These are phyloP conservation scores for Tremella yokohamensis DNA, from an alignment of 768 basidiomycete species.

Conservation along the genomic window DNA sequence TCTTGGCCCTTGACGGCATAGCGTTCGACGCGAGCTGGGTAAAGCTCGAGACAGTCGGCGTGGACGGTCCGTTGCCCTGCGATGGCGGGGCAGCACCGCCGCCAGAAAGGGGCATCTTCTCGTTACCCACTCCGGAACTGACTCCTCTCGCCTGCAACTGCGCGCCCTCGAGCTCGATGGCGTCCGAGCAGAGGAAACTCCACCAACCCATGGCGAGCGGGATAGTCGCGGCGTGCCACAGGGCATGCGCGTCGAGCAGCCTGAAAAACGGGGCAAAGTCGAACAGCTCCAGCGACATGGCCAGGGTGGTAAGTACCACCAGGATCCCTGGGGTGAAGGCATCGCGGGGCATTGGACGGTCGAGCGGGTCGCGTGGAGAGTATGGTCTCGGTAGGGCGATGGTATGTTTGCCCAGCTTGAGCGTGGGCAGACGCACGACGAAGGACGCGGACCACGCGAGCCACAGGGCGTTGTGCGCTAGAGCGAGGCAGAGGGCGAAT, in stretches of 20 bases:
- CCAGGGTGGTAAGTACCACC: conserved; percentile 66
- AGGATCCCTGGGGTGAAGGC: conserved; percentile 48
- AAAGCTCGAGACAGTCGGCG: conserved; percentile 14
- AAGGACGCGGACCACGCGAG: conserved; percentile 59
- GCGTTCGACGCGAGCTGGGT: conserved; percentile 14
- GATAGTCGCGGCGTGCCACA: conserved; percentile 87
- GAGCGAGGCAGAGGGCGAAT: conserved; percentile 73
- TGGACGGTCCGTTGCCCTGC: background rate
- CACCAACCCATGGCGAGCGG: conserved; percentile 80
- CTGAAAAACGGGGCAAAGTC: conserved; percentile 82
- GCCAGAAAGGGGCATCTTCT: conserved; percentile 19
- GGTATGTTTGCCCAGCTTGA: conserved; percentile 50
- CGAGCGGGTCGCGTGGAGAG: conserved; percentile 45
- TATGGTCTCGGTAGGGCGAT: conserved; percentile 58
- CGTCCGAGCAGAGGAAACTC: conserved; percentile 56
- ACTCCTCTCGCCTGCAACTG: conserved; percentile 9
- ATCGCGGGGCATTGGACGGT: conserved; percentile 17
- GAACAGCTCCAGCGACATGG: conserved; percentile 77
- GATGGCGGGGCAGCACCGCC: conserved; percentile 2
- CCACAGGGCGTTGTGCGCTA: conserved; percentile 80
- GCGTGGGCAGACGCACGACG: conserved; percentile 54
- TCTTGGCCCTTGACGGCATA: background rate
- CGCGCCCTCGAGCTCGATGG: conserved; percentile 34
- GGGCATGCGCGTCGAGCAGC: conserved; percentile 78
- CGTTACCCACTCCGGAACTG: conserved; percentile 3